Base-by-base conservation (phyloP, 2,329 filamentous ascomycete genomes). In the Penicillium brevicompactum region DNA sequence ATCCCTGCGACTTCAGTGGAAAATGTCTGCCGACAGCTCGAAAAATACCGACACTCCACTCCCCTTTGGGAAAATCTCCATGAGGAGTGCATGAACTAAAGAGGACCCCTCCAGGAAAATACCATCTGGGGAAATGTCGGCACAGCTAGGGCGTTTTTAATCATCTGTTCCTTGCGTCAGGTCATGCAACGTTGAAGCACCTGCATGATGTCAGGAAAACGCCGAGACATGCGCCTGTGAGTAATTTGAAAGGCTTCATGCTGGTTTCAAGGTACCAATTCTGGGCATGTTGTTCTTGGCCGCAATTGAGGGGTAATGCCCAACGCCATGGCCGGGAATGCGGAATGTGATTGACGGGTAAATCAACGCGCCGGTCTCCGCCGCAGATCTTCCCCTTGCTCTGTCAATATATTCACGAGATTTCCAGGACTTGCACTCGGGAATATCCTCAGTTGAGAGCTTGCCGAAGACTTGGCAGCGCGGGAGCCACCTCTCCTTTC, bases 271-370 rank as follows among this genome's bases (percentile, higher is more conserved):
- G 13, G 24, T 5, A 13, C 42, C 18, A 10, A n/a, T 14, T 21
- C 32, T 27, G 9, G 50, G 3, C 30, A 24, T 9, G 7, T 24
- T 10, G 31, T 21, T n/a, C 45, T 49, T 49, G 38, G 45, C 42
- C 24, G 22, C n/a, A 5, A 13, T 43, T 43, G 44, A 49, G 30
- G 40, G 46, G 40, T 51, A 46, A 16, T 44, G 16, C 7, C 41
- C 9, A 18, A 30, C 5, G 50, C 37, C 22, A 22, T 40, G 31
- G 31, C 22, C 5, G 13, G 31, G 40, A 27, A 51, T 43, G 32
- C 14, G 53, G 40, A 40, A 34, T 56, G 13, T 55, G 59, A 61
- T 61, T 60, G 57, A 62, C 46, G 61, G 61, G 57, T 53, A 60
- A 63, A 55, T 53, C 45, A 21, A 34, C 22, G 5, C 31, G 40